These are phyloP conservation scores for Nitzschia sp. DNA, from an alignment of 108 stramenopile species.

Conservation along the genomic window DNA sequence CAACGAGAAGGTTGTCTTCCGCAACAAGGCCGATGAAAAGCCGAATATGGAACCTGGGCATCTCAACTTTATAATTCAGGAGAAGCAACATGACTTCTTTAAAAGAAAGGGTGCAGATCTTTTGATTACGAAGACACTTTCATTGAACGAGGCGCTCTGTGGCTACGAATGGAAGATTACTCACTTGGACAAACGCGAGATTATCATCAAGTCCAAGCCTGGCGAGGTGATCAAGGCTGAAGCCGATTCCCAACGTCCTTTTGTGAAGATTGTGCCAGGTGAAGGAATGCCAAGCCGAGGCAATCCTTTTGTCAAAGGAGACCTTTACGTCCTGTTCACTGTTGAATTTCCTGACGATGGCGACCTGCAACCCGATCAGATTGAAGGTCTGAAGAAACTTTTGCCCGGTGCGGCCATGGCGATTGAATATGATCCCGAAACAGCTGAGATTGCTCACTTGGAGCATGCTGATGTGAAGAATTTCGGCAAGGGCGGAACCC, in stretches of 20 bases:
- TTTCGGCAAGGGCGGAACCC: slow-evolving; percentile 84
- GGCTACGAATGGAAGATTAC: slow-evolving; percentile 87
- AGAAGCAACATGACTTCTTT: slow-evolving; percentile 95
- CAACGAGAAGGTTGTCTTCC: slow-evolving; percentile 93
- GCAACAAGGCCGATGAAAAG: slow-evolving; percentile 95
- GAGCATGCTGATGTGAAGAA: slow-evolving; percentile 77
- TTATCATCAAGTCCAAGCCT: slow-evolving; percentile 85
- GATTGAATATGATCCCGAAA: slow-evolving; percentile 71
- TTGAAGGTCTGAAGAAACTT: slow-evolving; percentile 57
- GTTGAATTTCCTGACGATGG: slow-evolving; percentile 86
- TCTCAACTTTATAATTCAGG: slow-evolving; percentile 96
- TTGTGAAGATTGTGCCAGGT: slow-evolving; percentile 84
- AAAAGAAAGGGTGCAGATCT: slow-evolving; percentile 98
- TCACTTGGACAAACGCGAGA: slow-evolving; percentile 90
- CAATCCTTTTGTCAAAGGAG: slow-evolving; percentile 95
- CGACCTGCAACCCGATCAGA: slow-evolving; percentile 50
- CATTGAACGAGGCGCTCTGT: slow-evolving; percentile 94
- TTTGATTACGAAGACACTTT: slow-evolving; percentile 88
- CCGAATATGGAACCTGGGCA: slow-evolving; percentile 96
- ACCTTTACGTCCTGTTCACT: slow-evolving; percentile 91
- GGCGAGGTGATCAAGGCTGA: slow-evolving; percentile 91
- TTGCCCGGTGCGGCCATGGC: slow-evolving; percentile 77
- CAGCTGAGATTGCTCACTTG: slow-evolving; percentile 77
- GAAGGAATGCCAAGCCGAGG: slow-evolving; percentile 96
- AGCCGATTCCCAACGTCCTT: slow-evolving; percentile 65